Conservation (phyloP, 164 flowering plant species). For the Magnolia changhungtana region DNA sequence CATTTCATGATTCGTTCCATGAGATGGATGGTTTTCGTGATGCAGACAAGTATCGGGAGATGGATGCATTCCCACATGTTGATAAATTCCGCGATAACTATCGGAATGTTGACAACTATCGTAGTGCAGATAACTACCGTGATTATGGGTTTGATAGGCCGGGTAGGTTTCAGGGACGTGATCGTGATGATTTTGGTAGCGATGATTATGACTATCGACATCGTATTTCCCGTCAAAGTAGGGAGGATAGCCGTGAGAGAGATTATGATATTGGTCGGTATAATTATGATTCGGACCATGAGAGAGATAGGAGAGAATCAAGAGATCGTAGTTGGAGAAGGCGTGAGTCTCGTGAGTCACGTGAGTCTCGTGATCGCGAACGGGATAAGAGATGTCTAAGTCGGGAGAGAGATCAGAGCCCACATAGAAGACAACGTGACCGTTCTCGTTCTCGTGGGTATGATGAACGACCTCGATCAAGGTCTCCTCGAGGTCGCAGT, state of each 20-base stretch:
- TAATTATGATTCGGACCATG: slow-evolving; percentile 90
- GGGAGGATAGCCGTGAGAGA: slow-evolving; percentile 84
- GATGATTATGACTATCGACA: slow-evolving; percentile 72
- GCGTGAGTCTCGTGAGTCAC: slow-evolving; percentile 26
- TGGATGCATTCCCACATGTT: slow-evolving; percentile 42
- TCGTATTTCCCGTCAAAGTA: slow-evolving; percentile 47
- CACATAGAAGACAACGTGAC: slow-evolving; percentile 57
- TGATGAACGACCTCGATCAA: slow-evolving; percentile 75
- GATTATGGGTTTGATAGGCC: slow-evolving; percentile 66
- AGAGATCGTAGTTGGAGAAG: slow-evolving; percentile 53
- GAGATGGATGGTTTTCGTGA: slow-evolving; percentile 53
- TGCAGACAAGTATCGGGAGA: slow-evolving; percentile 39
- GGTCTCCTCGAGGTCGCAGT: slow-evolving; percentile 85
- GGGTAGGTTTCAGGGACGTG: slow-evolving; percentile 61
- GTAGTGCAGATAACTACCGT: slow-evolving; percentile 25
- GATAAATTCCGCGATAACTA: slow-evolving; percentile 59
- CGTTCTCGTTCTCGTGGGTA: slow-evolving; percentile 68
- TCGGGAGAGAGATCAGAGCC: slow-evolving; percentile 73
- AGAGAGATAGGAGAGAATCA: slow-evolving; percentile 66
- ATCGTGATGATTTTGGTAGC: slow-evolving; percentile 56
- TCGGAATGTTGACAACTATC: slow-evolving; percentile 36
- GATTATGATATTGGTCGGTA: slow-evolving; percentile 69
- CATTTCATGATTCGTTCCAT: slow-evolving; percentile 50
- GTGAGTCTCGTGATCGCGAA: slow-evolving; percentile 56
- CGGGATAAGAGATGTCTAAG: slow-evolving; percentile 64